Evolutionary conservation across 2,329 filamentous ascomycete species (phyloP).

Genomic region (Trematosphaeria pertusa): DNA sequence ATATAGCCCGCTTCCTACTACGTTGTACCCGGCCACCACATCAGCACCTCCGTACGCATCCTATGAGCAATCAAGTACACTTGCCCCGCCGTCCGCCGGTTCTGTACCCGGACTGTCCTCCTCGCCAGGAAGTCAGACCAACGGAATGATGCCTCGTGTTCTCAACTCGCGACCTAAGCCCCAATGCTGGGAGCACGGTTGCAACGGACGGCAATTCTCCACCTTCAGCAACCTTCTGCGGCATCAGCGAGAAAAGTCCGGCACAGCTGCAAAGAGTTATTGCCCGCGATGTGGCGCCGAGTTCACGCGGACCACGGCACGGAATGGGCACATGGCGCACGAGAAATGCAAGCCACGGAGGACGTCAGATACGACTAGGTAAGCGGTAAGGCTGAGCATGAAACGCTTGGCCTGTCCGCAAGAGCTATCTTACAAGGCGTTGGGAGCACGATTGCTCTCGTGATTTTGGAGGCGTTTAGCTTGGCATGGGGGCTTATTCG

Average conservation of each 20-base stretch:
- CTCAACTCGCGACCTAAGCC: constrained; percentile 85
- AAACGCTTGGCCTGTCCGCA: constrained; percentile 23
- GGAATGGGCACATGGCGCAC: constrained; percentile 85
- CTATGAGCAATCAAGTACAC: constrained; percentile 37
- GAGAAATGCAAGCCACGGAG: constrained; percentile 88
- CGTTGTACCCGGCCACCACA: constrained; percentile 45
- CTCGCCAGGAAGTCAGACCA: constrained; percentile 32
- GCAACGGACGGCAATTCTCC: constrained; percentile 93
- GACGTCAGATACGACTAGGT: constrained; percentile 49
- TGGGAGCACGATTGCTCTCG: constrained; percentile 12
- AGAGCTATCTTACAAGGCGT: constrained; percentile 15
- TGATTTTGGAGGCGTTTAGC: constrained; percentile 9
- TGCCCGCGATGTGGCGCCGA: constrained; percentile 93
- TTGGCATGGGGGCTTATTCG: constrained; percentile 2
- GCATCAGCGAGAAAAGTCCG: constrained; percentile 93
- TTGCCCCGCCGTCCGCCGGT: constrained; percentile 26
- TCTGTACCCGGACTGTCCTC: constrained; percentile 35
- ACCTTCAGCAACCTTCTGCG: constrained; percentile 94
- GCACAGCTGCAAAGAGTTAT: constrained; percentile 84
- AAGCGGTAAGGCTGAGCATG: constrained; percentile 30
- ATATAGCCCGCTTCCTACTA: constrained; percentile 43
- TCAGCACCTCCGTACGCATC: constrained; percentile 40
- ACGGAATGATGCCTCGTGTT: constrained; percentile 58
- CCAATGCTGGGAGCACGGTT: constrained; percentile 96
- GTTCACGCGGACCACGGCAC: constrained; percentile 86